phyloP scores from a whole-genome alignment of 2,329 filamentous ascomycete genomes.

The Talaromyces atroroseus region DNA sequence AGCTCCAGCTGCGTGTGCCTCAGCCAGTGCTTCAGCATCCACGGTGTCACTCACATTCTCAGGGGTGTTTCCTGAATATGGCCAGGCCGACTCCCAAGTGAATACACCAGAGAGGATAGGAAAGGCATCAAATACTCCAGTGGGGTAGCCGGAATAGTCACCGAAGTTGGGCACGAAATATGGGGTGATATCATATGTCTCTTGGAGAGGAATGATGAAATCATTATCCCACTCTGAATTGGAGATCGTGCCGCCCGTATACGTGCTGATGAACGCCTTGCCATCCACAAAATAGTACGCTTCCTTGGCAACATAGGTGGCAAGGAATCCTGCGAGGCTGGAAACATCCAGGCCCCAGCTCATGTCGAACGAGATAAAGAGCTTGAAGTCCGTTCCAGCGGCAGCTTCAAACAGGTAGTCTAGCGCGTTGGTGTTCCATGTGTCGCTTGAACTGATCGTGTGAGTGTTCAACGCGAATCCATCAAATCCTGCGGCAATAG shows the following conservation, averaged over 20 bases:
- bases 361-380: conserved; percentile 10
- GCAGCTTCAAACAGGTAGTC: conserved; percentile 5
- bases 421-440: conserved; percentile 5
- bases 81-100: conserved; percentile 7
- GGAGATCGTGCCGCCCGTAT: conserved; percentile 2
- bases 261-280: conserved; percentile 6
- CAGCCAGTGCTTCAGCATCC: background rate
- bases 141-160: conserved; percentile 3
- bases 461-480: conserved; percentile 9
- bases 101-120: conserved; percentile 3
- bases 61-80: background rate
- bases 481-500: conserved; percentile 4
- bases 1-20: conserved; percentile 3
- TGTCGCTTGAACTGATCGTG: conserved; percentile 7
- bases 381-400: background rate
- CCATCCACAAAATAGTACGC: conserved; percentile 7
- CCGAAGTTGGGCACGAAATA: conserved; percentile 10
- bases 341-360: conserved; percentile 6
- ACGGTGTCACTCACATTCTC: conserved; percentile 3
- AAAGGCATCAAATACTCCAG: conserved; percentile 1
- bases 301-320: conserved; percentile 1
- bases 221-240: background rate
- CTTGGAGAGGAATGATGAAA: conserved; percentile 1
- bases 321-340: background rate
- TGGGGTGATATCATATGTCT: conserved; percentile 2